Evolutionary conservation across 345 rosid genomes (phyloP).

Genomic region (Populus tremula): DNA sequence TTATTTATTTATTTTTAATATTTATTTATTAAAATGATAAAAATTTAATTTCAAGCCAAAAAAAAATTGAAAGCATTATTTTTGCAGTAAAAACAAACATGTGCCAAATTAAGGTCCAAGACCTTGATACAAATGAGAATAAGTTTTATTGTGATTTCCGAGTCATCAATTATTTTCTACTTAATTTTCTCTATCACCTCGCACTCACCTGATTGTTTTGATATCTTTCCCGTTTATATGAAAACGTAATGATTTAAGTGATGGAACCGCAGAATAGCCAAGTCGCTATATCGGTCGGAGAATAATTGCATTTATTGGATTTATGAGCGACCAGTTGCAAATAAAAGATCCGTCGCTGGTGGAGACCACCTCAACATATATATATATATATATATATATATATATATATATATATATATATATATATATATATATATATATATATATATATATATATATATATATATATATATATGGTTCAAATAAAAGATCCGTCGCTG

Average conservation of each 20-base stretch:
- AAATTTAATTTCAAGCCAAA: fast-evolving
- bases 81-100: too few species aligned
- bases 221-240: not conserved
- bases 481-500: not conserved
- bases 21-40: too few species aligned
- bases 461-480: too few species aligned
- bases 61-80: too few species aligned
- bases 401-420: too few species aligned
- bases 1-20: too few species aligned
- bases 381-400: not conserved
- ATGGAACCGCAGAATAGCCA: not conserved
- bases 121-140: not conserved
- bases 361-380: slow-evolving; percentile 2
- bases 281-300: fast-evolving
- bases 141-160: not conserved
- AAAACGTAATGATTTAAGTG: not conserved
- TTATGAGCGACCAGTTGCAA: not conserved
- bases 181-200: not conserved
- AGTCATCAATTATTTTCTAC: not conserved
- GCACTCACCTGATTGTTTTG: not conserved
- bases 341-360: not conserved
- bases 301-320: not conserved
- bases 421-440: too few species aligned
- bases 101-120: too few species aligned
- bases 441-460: too few species aligned